A percentile compares a stretch with the other conserved stretches of the same genome.
Conservation (phyloP, 208 protist genomes). For the Trypanosoma mega region DNA sequence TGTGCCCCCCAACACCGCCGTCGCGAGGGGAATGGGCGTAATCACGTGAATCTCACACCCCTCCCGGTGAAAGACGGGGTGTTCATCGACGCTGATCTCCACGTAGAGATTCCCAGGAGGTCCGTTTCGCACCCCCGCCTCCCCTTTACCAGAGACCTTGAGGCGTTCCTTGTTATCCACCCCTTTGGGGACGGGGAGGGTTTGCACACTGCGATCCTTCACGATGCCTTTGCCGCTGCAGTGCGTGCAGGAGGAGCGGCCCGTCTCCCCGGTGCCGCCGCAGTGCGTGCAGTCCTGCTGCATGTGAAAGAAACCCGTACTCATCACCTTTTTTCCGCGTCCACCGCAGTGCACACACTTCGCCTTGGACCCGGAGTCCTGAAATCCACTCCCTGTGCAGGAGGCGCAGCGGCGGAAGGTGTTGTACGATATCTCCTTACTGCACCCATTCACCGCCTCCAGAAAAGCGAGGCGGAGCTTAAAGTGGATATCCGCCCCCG, state of each 20-base stretch:
- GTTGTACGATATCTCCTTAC: slow-evolving; percentile 90
- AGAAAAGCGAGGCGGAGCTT: slow-evolving; percentile 78
- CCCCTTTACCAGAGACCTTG: slow-evolving; percentile 84
- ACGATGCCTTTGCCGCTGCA: slow-evolving; percentile 89
- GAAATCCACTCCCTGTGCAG: slow-evolving; percentile 79
- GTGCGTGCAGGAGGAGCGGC: slow-evolving; percentile 69
- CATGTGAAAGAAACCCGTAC: slow-evolving; percentile 91
- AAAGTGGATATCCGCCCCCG: slow-evolving; percentile 87
- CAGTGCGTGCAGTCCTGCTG: slow-evolving; percentile 91
- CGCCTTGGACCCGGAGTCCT: slow-evolving; percentile 66
- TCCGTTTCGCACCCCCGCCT: slow-evolving; percentile 86
- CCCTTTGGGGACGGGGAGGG: slow-evolving; percentile 82
- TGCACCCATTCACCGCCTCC: slow-evolving; percentile 85
- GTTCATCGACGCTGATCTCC: slow-evolving; percentile 84
- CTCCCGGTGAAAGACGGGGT: slow-evolving; percentile 86
- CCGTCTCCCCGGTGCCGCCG: slow-evolving; percentile 82
- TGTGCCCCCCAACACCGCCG: slow-evolving; percentile 74
- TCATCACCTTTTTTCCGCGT: slow-evolving; percentile 89
- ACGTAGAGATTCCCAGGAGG: slow-evolving; percentile 89
- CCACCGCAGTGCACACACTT: slow-evolving; percentile 89
- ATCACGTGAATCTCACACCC: slow-evolving; percentile 85
- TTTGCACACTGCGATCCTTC: slow-evolving; percentile 88
- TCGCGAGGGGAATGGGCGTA: slow-evolving; percentile 73
- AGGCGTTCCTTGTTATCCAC: slow-evolving; percentile 90
- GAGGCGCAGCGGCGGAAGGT: slow-evolving; percentile 82